Conservation (phyloP, 305 asterid genomes). For the Euphrasia arctica region DNA sequence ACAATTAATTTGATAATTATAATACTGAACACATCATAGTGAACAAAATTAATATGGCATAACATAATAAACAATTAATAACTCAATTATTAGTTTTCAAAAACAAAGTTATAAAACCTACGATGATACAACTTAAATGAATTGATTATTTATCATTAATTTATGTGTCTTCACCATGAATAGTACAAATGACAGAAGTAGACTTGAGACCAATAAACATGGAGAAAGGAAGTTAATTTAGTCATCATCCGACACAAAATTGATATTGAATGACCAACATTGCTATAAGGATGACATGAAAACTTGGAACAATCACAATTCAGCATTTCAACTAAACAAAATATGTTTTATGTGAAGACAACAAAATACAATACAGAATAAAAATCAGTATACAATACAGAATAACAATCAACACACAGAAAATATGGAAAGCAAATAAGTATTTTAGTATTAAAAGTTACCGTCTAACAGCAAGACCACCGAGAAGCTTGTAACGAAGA, state of each 20-base stretch:
- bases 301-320: not conserved
- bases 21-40: too few relatives aligned
- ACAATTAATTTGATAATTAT: too few relatives aligned
- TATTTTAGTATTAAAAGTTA: slow-evolving; percentile 13
- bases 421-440: not conserved
- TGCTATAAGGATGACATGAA: slow-evolving; percentile 48
- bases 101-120: not conserved
- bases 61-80: too few relatives aligned
- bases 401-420: not conserved
- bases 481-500: slow-evolving; percentile 63
- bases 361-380: not conserved
- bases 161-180: slow-evolving; percentile 29
- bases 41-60: too few relatives aligned
- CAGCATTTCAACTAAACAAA: not conserved
- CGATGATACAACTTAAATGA: not conserved
- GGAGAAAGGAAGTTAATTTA: slow-evolving; percentile 21
- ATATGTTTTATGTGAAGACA: not conserved
- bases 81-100: too few relatives aligned
- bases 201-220: slow-evolving; percentile 12
- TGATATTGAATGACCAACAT: slow-evolving; percentile 40
- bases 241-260: slow-evolving; percentile 61
- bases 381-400: too few relatives aligned
- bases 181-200: slow-evolving; percentile 20
- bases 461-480: slow-evolving; percentile 67
- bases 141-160: not conserved